These are phyloP conservation scores for Holtermannia corniformis DNA, from an alignment of 768 basidiomycete genomes.

Conservation along the genomic window DNA sequence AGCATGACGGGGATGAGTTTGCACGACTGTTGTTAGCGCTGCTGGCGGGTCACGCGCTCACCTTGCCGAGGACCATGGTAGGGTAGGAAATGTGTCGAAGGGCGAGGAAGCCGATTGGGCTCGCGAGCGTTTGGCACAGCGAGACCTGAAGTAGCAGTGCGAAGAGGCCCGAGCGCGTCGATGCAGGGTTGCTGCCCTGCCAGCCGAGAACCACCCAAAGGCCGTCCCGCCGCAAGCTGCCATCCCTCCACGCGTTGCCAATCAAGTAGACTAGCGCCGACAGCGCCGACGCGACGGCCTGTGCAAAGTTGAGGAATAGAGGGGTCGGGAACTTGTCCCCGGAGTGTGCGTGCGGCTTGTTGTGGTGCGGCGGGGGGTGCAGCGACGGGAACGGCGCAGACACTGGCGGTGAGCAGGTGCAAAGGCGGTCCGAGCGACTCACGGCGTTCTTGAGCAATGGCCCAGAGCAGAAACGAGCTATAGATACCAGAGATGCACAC, in stretches of 20 bases:
- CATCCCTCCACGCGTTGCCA: slow-evolving; percentile 19
- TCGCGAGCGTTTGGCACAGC: slow-evolving; percentile 75
- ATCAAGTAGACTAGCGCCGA: slow-evolving; percentile 30
- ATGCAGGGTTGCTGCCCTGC: neutral
- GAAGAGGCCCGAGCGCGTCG: slow-evolving; percentile 16
- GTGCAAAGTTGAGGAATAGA: slow-evolving; percentile 35
- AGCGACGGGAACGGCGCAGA: slow-evolving; percentile 33
- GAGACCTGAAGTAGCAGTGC: slow-evolving; percentile 57
- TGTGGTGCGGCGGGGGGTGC: slow-evolving; percentile 10
- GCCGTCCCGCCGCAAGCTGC: slow-evolving; percentile 6
- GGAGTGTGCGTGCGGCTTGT: neutral
- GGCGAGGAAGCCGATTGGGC: slow-evolving; percentile 92
- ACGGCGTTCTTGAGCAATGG: slow-evolving; percentile 90
- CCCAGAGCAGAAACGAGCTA: slow-evolving; percentile 85
- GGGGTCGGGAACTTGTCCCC: slow-evolving; percentile 39
- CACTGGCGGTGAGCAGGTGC: slow-evolving; percentile 15
- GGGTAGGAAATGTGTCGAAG: slow-evolving; percentile 95
- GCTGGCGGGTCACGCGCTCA: slow-evolving; percentile 8
- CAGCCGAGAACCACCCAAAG: slow-evolving; percentile 14
- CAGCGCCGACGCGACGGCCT: slow-evolving; percentile 32
- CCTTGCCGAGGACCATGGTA: slow-evolving; percentile 93
- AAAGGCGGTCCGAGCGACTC: slow-evolving; percentile 21
- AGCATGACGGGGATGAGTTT: slow-evolving; percentile 91
- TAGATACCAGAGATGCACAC: slow-evolving; percentile 82
- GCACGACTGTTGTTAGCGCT: slow-evolving; percentile 52